Evolutionary conservation across 768 basidiomycete species (phyloP), one percentile per base, ranked within the genome.

Genomic region (Calocybe cyanea): DNA sequence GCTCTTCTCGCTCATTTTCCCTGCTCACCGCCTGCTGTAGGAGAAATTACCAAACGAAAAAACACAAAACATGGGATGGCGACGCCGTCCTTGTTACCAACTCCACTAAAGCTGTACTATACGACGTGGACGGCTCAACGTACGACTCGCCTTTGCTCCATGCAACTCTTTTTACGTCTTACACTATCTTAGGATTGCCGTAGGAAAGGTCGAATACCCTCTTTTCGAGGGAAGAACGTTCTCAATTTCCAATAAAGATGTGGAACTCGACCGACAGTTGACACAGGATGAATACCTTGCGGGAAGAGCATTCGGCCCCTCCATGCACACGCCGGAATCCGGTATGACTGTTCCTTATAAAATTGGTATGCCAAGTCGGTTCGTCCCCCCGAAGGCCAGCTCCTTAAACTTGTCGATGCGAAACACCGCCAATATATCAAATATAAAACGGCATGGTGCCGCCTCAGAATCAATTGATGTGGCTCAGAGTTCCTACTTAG

Each of bases 31-130:
- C n/a, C 1, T 34, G 18, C 33, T 20, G 21, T 28, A 87, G 85
- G 86, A 68, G 86, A 48, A 75, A 68, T 36, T 82, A 74, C 35
- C 86, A 90, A 62, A 69, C 72, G 31, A 87, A 80, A 67, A 93
- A 93, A 64, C 83, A 92, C 57, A 91, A 92, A 62, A 91, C 86
- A 0, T 94, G 92, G 92, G 90, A 93, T 42, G 90, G 87, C 30
- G 88, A 85, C 56, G 83, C 74, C 30, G 72, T 85, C n/a, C 70
- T 88, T 4, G 77, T 78, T 8, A 67, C 80, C 14, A 72, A 56
- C 46, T 65, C 61, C 7, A 60, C 54, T 7, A 76, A 67, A 55
- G 76, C 74, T 38, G 74, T 66, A 3, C 62, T 88, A 20, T 79
- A 78, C 48, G 80, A 85, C 53, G 59, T 68, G 7, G 83, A 88